phyloP scores from a whole-genome alignment of 148 eudicot genomes.

The Chenopodium berlandieri region DNA sequence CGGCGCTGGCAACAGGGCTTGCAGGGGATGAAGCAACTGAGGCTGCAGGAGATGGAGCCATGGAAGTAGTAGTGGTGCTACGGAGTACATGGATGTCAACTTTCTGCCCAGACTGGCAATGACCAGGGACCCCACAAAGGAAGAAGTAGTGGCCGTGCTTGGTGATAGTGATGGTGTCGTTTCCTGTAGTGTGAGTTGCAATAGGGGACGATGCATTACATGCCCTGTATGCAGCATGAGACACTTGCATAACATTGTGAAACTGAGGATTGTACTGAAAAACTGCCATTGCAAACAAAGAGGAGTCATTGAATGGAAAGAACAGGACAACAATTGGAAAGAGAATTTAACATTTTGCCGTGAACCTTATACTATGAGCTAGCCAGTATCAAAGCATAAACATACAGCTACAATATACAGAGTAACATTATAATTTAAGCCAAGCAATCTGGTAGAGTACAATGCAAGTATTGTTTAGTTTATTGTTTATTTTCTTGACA shows the following conservation, averaged over 20 bases:
- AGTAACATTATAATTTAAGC: neutral
- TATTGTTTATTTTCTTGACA: neutral
- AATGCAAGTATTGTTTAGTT: neutral
- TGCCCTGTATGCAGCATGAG: slow-evolving; percentile 51
- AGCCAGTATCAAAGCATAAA: neutral
- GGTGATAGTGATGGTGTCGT: slow-evolving; percentile 63
- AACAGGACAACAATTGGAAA: neutral
- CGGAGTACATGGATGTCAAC: slow-evolving; percentile 60
- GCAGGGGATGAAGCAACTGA: slow-evolving; percentile 31
- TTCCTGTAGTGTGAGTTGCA: slow-evolving; percentile 71
- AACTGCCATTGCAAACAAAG: slow-evolving; percentile 36
- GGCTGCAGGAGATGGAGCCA: slow-evolving; percentile 41
- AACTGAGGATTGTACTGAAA: slow-evolving; percentile 74
- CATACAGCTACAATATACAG: neutral
- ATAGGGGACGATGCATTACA: slow-evolving; percentile 77
- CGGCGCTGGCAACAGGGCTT: slow-evolving; percentile 26
- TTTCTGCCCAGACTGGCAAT: slow-evolving; percentile 77
- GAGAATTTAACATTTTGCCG: too few species aligned
- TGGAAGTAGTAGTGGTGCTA: slow-evolving; percentile 11
- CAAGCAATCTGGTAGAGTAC: neutral
- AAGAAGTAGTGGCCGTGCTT: slow-evolving; percentile 76
- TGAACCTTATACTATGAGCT: neutral
- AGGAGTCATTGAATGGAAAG: neutral
- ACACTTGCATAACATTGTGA: slow-evolving; percentile 97
- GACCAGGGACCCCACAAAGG: slow-evolving; percentile 77